Evolutionary conservation across 495 filamentous ascomycete genomes (phyloP).

Genomic region (Annulohypoxylon stygium): DNA sequence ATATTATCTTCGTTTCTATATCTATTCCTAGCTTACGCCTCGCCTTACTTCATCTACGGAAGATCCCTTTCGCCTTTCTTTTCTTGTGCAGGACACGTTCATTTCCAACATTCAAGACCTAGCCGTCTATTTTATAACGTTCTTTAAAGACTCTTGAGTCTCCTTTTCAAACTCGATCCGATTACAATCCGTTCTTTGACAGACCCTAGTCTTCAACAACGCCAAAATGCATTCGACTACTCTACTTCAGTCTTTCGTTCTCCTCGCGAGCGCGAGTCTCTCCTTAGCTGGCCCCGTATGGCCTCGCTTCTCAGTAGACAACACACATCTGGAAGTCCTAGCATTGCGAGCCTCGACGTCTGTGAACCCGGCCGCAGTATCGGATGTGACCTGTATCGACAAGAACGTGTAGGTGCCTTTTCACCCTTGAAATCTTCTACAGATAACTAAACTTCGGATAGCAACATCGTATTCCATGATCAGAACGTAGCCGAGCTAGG

Average conservation of each 20-base stretch:
- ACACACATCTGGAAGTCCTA: constrained; percentile 54
- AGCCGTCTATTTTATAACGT: constrained; percentile 41
- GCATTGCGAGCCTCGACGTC: constrained; percentile 49
- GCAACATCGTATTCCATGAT: constrained; percentile 65
- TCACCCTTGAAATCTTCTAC: neutral
- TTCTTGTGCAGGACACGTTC: constrained; percentile 43
- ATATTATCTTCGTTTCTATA: neutral
- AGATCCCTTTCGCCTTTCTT: constrained; percentile 14
- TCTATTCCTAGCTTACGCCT: constrained; percentile 20
- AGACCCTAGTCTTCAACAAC: constrained; percentile 10
- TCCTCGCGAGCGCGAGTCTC: constrained; percentile 35
- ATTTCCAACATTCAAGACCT: constrained; percentile 42
- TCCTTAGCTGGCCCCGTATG: constrained; percentile 40
- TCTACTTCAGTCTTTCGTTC: constrained; percentile 42
- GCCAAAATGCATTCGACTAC: constrained; percentile 40
- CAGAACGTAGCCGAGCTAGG: constrained; percentile 66
- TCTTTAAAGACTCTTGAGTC: constrained; percentile 14
- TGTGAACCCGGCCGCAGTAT: constrained; percentile 54
- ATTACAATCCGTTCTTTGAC: constrained; percentile 5
- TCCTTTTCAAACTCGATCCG: neutral
- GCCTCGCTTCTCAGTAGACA: constrained; percentile 47
- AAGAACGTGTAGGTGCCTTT: constrained; percentile 49
- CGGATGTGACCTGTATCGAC: constrained; percentile 54
- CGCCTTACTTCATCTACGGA: constrained; percentile 12
- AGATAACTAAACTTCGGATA: constrained; percentile 32